Evolutionary conservation across 352 stramenopile genomes (phyloP), one percentile per base, ranked within the genome.

Genomic region (Globisporangium rhizosaccharum): DNA sequence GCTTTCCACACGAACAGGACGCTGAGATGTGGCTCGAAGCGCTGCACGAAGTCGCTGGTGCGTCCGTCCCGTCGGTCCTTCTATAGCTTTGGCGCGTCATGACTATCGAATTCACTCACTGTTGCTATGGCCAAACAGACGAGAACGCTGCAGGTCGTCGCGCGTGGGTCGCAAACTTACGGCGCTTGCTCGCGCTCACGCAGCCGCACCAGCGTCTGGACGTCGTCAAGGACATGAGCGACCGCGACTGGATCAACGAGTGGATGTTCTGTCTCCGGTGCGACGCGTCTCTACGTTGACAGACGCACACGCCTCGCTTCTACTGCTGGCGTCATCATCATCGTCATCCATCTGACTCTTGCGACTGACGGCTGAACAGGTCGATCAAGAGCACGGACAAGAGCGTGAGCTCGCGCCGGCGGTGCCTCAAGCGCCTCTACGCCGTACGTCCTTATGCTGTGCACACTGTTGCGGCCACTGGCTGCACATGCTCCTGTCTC

Each of bases 181-280:
- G 70, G 26, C 75, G 60, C 12, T 70, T 85, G 52, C 53, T 90
- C 46, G 74, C 67, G n/a, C 67, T 90, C 10, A 66, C 66, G 0
- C 2, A 46, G 1, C 56, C 85, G 20, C 67, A 63, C 12, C 74
- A 91, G 37, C 79, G 85, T 46, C 68, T 69, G 1, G 64, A 85
- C 8, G 44, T 91, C 18, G 70, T 89, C 20, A 56, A 68, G 0
- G 62, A 70, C 0, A 89, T 94, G 76, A 71, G 73, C 14, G 69
- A 88, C 12, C 68, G 85, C 17, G 85, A 94, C 61, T 94, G 85
- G 85, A 73, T 85, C 51, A 87, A 70, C 26, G 85, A 94, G 60
- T 94, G 85, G 85, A 79, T 79, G 25, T 89, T 87, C 44, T 92
- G 82, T 60, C 55, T 88, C 17, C 71, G 73, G 75, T 85, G 55